phyloP scores from a whole-genome alignment of 371 early-diverging fungal species.

The Entomophthora muscae region DNA sequence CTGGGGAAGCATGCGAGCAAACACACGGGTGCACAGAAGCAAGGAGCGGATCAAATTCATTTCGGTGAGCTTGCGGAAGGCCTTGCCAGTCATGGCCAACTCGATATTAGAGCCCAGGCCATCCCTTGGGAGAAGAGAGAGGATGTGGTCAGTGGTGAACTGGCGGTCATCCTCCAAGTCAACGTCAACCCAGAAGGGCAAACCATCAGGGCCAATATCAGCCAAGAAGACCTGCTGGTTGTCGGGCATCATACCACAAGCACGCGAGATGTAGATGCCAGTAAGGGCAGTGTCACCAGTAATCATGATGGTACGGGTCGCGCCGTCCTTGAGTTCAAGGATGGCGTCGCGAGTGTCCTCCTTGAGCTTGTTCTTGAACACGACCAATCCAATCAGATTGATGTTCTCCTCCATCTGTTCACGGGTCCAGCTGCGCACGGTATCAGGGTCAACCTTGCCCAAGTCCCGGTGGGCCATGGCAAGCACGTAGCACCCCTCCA shows the following conservation, averaged over 20 bases:
- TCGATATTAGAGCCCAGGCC: constrained; percentile 20
- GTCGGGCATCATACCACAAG: constrained; percentile 46
- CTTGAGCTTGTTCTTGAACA: constrained; percentile 82
- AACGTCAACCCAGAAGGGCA: constrained; percentile 31
- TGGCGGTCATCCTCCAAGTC: constrained; percentile 21
- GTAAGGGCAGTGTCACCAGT: constrained; percentile 88
- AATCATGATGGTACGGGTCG: constrained; percentile 69
- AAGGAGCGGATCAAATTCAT: constrained; percentile 24
- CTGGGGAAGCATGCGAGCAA: constrained; percentile 59
- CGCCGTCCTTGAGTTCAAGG: constrained; percentile 48
- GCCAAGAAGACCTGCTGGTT: constrained; percentile 24
- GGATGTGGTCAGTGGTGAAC: constrained; percentile 17
- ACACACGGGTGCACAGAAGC: constrained; percentile 37
- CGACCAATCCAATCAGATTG: constrained; percentile 46
- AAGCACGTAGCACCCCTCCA: constrained; percentile 63
- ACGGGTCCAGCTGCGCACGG: constrained; percentile 24
- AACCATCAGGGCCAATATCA: constrained; percentile 16
- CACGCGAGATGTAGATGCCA: constrained; percentile 65
- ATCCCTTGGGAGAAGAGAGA: constrained; percentile 13
- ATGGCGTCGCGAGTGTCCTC: constrained; percentile 53
- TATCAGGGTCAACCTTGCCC: constrained; percentile 19
- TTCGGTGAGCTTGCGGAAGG: constrained; percentile 30
- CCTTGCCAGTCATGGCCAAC: constrained; percentile 52
- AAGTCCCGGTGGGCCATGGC: constrained; percentile 42
- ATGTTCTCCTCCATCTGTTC: constrained; percentile 49